phyloP scores from a whole-genome alignment of 768 basidiomycete species.

The Pulveroboletus sp. region DNA sequence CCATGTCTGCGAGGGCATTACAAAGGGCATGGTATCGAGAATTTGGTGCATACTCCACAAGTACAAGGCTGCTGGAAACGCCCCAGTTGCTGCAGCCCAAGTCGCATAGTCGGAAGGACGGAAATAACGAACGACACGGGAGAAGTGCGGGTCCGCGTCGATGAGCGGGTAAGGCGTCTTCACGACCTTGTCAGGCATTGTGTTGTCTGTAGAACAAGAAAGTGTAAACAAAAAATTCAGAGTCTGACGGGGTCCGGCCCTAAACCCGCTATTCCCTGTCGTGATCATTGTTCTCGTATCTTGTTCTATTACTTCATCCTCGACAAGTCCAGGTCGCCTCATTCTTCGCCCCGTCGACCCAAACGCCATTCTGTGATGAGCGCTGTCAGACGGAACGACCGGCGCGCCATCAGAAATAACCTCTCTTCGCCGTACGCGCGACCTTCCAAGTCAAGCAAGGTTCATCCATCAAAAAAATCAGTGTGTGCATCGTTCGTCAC shows the following conservation, averaged over 20 bases:
- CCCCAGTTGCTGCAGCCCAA: slow-evolving; percentile 79
- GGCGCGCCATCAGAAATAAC: slow-evolving; percentile 35
- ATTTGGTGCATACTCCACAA: slow-evolving; percentile 65
- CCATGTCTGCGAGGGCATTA: slow-evolving; percentile 37
- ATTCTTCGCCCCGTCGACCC: slow-evolving; percentile 5
- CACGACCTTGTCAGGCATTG: slow-evolving; percentile 46
- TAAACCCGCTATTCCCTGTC: slow-evolving; percentile 25
- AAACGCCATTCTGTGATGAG: slow-evolving; percentile 44
- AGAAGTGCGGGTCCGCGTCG: slow-evolving; percentile 89
- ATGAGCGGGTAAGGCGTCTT: slow-evolving; percentile 84
- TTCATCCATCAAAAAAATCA: slow-evolving; percentile 42
- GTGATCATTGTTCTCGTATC: slow-evolving; percentile 23
- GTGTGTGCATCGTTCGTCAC: slow-evolving; percentile 29
- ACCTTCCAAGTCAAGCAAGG: slow-evolving; percentile 24
- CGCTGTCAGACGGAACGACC: slow-evolving; percentile 48
- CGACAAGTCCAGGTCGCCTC: neutral
- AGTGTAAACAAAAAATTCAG: neutral
- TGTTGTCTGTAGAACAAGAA: slow-evolving; percentile 7
- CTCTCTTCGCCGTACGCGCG: slow-evolving; percentile 59
- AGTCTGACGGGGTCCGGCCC: slow-evolving; percentile 27
- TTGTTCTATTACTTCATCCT: slow-evolving; percentile 15
- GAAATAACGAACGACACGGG: slow-evolving; percentile 86
- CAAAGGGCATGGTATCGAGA: neutral
- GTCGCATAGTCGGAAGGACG: slow-evolving; percentile 82
- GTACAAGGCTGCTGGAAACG: slow-evolving; percentile 78